Evolutionary conservation across 768 basidiomycete genomes (phyloP), one percentile per base, ranked within the genome.

Genomic region (Russula dissimulans): DNA sequence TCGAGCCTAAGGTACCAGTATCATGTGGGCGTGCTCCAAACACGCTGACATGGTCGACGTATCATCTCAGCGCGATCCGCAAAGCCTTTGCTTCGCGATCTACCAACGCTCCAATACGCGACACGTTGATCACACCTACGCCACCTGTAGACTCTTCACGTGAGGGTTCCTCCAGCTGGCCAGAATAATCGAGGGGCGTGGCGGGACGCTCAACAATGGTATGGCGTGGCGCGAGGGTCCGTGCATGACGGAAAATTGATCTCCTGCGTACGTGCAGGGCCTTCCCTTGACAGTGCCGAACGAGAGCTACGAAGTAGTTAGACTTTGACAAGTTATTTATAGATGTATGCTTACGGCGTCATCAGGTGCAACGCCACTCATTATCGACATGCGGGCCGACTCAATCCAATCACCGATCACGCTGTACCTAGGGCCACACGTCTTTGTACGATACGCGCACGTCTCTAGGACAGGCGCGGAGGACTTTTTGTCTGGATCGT

Each of bases 161-260:
- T 53, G 65, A 57, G 32, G 78, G 69, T 15, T 76, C 77, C 34
- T 82, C 79, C 61, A 77, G 75, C 9, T 79, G 79, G 38, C 69
- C 69, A 55, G 77, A 79, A 49, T 83, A 83, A 18, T 68, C 77
- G 22, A 78, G 75, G 2, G 84, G 83, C 3, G 82, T 81, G 47
- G 70, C 62, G 22, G 79, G 64, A 44, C 80, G 81, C 12, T 73
- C 74, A 14, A 60, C 32, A 10, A 59, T 31, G 9, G 46, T 22
- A 36, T 57, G 58, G 36, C n/a, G n/a, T n/a, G n/a, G n/a, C 41
- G 42, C 50, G 56, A 51, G 14, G 56, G 55, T 18, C 64, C 64
- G 5, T 50, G 62, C 9, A 52, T 41, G 39, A 66, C 43, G 4
- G 63, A 60, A 31, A 53, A 46, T 29, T 64, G 63, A 43, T 66